Evolutionary conservation across 805 yeast genomes (phyloP).

Genomic region (Scheffersomyces lignosus): DNA sequence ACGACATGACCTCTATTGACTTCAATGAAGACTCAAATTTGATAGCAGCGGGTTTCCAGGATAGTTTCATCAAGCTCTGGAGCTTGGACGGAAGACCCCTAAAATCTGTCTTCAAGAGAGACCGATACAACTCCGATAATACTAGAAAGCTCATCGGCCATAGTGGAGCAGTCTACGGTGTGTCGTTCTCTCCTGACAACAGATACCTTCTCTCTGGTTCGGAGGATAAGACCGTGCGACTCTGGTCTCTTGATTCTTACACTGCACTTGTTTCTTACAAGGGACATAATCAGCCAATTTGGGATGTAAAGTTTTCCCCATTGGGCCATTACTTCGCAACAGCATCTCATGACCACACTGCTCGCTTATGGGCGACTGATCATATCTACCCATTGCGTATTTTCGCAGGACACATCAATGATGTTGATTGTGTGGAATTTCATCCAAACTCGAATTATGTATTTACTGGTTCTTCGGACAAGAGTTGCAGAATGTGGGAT

Average conservation of each 20-base stretch:
- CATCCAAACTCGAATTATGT: slow-evolving; percentile 96
- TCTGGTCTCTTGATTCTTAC: slow-evolving; percentile 93
- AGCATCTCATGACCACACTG: slow-evolving; percentile 96
- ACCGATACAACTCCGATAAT: slow-evolving; percentile 47
- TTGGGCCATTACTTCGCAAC: slow-evolving; percentile 98
- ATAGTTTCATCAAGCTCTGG: slow-evolving; percentile 89
- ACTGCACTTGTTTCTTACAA: slow-evolving; percentile 89
- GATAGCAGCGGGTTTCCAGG: slow-evolving; percentile 94
- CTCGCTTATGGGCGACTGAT: slow-evolving; percentile 96
- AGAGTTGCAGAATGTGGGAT: slow-evolving; percentile 98
- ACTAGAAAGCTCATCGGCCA: slow-evolving; percentile 80
- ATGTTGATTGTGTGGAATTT: slow-evolving; percentile 91
- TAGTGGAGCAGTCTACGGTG: slow-evolving; percentile 89
- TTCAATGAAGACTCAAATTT: slow-evolving; percentile 86
- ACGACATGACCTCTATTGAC: slow-evolving; percentile 80
- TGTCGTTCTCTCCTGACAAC: slow-evolving; percentile 89
- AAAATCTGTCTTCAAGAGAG: slow-evolving; percentile 57
- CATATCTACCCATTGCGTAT: slow-evolving; percentile 94
- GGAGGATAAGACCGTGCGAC: slow-evolving; percentile 87
- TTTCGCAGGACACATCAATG: slow-evolving; percentile 96
- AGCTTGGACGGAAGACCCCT: slow-evolving; percentile 88
- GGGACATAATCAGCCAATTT: slow-evolving; percentile 94
- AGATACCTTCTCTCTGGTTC: slow-evolving; percentile 77
- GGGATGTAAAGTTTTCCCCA: slow-evolving; percentile 96
- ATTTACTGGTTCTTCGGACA: slow-evolving; percentile 93